Base-by-base conservation (phyloP, 257 asterid genomes). In the Plantago elongata region DNA sequence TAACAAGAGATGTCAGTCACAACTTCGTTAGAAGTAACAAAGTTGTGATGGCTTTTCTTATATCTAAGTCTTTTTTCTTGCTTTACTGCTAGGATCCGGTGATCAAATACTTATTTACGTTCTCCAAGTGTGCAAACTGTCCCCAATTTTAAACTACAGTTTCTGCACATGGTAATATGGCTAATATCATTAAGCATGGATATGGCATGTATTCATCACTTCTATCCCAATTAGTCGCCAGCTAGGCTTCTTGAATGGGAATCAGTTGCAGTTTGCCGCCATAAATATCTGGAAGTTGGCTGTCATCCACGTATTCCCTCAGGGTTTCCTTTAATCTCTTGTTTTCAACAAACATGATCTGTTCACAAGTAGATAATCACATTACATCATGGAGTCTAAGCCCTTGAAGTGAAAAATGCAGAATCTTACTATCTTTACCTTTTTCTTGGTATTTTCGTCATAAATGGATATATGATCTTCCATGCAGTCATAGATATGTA, bases 341-440 rank as follows among this genome's bases (percentile, higher is more conserved):
- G 71, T 72, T 72, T 47, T 78, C 88, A 57, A 91, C 94, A 65
- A 88, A 84, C 22, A 73, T 47, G 38, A 91, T 74, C 96, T 75
- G 49, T 38, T 74, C 8, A 61, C 34, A 60, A 52, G 18, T 9
- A 13, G 5, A 22, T 22, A 22, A 22, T 52, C 4, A 13, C 58
- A 52, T 52, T 52, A 52, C 13, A 14, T 3, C 14, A 9, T 30
- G 9, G 2, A 52, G 58, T 3, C 17, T 22, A 22, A 10, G 10
- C 40, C 38, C 13, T 52, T 13, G 13, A 52, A 22, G 9, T 18
- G 58, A 22, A n/a, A 51, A 51, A 51, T 30, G 38, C 17, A 51
- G n/a, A 27, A 51, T 18, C n/a, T 34, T 59, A 84, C 97, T 93
- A 84, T 92, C 44, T 84, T 68, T 79, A 84, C 99, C 95, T 86